Conservation (phyloP, 2,329 filamentous ascomycete genomes). For the Claviceps paspali region DNA sequence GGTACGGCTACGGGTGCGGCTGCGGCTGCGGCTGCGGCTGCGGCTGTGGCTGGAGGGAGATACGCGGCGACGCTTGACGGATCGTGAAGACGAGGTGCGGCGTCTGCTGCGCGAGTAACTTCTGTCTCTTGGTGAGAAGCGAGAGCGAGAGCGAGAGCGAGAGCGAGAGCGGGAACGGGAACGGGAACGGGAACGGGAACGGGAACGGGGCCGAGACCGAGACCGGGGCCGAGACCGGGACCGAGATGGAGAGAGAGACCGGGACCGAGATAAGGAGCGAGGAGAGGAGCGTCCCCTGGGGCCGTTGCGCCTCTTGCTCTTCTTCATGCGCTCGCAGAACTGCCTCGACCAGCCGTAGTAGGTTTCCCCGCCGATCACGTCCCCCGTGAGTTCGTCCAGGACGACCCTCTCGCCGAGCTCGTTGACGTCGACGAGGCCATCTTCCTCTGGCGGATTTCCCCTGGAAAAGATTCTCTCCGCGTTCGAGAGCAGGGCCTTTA, state of each 20-base stretch:
- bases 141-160: conserved; percentile 11
- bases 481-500: conserved; percentile 56
- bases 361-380: conserved; percentile 50
- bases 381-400: conserved; percentile 50
- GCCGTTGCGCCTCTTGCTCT: conserved; percentile 21
- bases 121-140: conserved; percentile 11
- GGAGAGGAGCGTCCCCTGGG: conserved; percentile 21
- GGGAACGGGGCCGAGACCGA: conserved; percentile 6
- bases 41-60: conserved; percentile 12
- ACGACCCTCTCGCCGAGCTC: conserved; percentile 57
- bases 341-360: conserved; percentile 79
- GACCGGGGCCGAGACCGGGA: conserved; percentile 8
- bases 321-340: conserved; percentile 73
- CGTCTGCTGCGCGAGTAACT: conserved; percentile 16
- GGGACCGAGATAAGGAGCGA: conserved; percentile 11
- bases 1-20: conserved; percentile 11
- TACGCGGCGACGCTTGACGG: conserved; percentile 16
- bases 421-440: conserved; percentile 49
- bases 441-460: conserved; percentile 30
- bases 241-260: not conserved
- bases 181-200: conserved; percentile 11
- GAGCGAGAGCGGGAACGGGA: too few relatives aligned
- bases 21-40: conserved; percentile 9
- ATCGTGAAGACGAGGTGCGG: conserved; percentile 16
- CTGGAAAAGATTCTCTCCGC: conserved; percentile 53